A percentile compares a stretch with the other conserved stretches of the same genome.
Evolutionary conservation across 176 grass and related monocot genomes (phyloP).

Genomic region (Ensete glaucum): DNA sequence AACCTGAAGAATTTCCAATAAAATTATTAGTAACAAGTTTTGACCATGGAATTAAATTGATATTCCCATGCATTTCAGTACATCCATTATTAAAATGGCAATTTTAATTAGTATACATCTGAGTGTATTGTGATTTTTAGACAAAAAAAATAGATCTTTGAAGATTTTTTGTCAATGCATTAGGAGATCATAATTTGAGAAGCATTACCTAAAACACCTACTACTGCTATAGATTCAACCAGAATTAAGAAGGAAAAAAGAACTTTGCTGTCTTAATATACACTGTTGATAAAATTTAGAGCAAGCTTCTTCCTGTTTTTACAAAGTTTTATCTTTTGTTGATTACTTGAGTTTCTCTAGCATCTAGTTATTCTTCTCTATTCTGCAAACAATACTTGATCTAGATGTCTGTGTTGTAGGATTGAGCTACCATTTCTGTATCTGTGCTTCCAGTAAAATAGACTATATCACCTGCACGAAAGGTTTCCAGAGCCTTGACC

Average conservation of each 20-base stretch:
- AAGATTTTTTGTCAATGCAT: too few relatives aligned
- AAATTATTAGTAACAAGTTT: not conserved
- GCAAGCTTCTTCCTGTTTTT: not conserved
- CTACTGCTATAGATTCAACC: too few relatives aligned
- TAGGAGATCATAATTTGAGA: too few relatives aligned
- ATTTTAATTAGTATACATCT: too few relatives aligned
- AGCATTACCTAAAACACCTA: too few relatives aligned
- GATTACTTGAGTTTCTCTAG: not conserved
- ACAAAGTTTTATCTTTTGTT: not conserved
- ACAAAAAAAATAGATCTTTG: too few relatives aligned
- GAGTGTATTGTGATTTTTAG: too few relatives aligned
- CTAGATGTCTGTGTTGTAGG: too few relatives aligned
- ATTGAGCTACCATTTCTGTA: not conserved
- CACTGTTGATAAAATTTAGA: not conserved
- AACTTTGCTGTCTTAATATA: not conserved
- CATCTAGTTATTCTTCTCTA: not conserved
- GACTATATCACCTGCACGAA: not conserved
- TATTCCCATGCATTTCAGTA: not conserved
- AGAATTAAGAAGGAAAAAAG: not conserved
- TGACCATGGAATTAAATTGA: not conserved
- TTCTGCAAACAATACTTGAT: too few relatives aligned
- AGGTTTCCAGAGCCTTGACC: not conserved
- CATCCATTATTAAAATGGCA: too few relatives aligned
- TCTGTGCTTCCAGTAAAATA: not conserved
- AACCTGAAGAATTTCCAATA: conserved; percentile 43